Evolutionary conservation across 108 stramenopile genomes (phyloP).

Genomic region (Skeletonema costatum): DNA sequence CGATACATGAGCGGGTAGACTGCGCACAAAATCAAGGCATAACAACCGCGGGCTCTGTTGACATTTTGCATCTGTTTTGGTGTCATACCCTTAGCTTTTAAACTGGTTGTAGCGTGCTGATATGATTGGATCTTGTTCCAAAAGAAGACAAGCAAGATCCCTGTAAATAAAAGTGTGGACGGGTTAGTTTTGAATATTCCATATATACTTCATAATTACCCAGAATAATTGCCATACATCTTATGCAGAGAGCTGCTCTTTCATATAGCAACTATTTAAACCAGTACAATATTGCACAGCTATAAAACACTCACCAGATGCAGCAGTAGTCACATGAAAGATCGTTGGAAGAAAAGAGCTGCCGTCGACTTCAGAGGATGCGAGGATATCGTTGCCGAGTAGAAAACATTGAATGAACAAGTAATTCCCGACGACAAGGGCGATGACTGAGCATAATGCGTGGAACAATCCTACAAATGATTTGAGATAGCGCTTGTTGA

Average conservation of each 20-base stretch:
- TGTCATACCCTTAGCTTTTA: background rate
- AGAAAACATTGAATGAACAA: background rate
- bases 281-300: too few species aligned
- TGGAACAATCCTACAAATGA: background rate
- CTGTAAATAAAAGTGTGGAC: background rate
- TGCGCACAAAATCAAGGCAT: background rate
- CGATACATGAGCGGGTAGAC: conserved; percentile 14
- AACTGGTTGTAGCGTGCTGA: background rate
- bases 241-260: too few species aligned
- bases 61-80: conserved; percentile 8
- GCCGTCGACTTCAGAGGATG: background rate
- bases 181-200: too few species aligned
- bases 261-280: too few species aligned
- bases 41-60: background rate
- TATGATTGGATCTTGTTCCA: background rate
- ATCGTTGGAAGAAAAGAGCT: background rate
- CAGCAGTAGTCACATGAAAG: background rate
- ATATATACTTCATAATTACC: too few species aligned
- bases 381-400: background rate
- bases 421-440: background rate
- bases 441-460: background rate
- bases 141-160: background rate
- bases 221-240: too few species aligned
- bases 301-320: background rate
- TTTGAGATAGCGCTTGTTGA: background rate